A percentile compares a stretch with the other conserved stretches of the same genome.
Evolutionary conservation across 805 yeast species (phyloP).

Genomic region (Torulaspora franciscae): DNA sequence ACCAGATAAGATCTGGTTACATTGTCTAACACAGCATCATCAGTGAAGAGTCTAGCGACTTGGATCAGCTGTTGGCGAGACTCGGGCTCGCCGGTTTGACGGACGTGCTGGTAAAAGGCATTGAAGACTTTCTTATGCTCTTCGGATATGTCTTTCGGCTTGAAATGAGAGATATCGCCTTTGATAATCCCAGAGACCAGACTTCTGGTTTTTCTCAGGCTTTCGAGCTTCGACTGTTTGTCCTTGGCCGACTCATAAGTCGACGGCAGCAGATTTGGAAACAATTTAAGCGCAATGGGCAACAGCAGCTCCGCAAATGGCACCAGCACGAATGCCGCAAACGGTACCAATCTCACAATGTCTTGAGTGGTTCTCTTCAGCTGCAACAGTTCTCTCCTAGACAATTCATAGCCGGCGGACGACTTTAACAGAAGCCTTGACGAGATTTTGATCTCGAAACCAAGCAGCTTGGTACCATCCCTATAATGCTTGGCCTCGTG

Average conservation of each 20-base stretch:
- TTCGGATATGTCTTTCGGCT: constrained; percentile 59
- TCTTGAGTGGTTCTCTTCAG: constrained; percentile 82
- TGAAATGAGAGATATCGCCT: constrained; percentile 59
- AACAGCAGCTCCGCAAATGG: constrained; percentile 92
- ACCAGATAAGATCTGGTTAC: constrained; percentile 84
- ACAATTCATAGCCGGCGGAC: constrained; percentile 84
- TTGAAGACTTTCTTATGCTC: constrained; percentile 74
- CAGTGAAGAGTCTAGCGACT: constrained; percentile 88
- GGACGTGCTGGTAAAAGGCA: constrained; percentile 68
- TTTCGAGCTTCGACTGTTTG: constrained; percentile 52
- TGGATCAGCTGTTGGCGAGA: constrained; percentile 65
- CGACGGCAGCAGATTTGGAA: constrained; percentile 91
- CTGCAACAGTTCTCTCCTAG: constrained; percentile 87
- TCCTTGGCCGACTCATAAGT: constrained; percentile 72
- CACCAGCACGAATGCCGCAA: constrained; percentile 79
- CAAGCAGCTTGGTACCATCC: constrained; percentile 92
- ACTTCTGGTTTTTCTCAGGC: constrained; percentile 57
- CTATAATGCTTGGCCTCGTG: constrained; percentile 89
- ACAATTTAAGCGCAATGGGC: constrained; percentile 84
- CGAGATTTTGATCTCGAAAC: constrained; percentile 82
- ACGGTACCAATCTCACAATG: constrained; percentile 83
- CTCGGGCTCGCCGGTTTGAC: constrained; percentile 56
- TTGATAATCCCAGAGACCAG: constrained; percentile 59
- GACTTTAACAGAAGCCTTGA: constrained; percentile 73
- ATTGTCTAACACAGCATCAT: constrained; percentile 89